A percentile compares a stretch with the other conserved stretches of the same genome.
Conservation (phyloP, 192 early-diverging fungal species). For the Mortierella hygrophila region DNA sequence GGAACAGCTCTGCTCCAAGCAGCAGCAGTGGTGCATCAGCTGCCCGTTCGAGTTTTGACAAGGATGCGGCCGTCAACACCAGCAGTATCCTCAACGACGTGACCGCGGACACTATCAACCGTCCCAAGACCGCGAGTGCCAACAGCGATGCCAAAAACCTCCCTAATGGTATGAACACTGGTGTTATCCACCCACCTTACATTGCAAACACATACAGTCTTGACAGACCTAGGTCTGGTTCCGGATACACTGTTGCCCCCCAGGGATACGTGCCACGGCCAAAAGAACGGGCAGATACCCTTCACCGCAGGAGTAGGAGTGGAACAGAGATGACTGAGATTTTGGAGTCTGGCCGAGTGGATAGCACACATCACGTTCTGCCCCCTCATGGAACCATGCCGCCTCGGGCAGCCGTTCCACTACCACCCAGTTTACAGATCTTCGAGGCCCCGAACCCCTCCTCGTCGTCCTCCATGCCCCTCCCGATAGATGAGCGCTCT, state of each 20-base stretch:
- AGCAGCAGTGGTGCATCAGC: neutral
- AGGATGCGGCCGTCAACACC: neutral
- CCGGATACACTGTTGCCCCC: neutral
- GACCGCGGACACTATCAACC: too few species aligned
- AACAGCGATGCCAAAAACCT: too few species aligned
- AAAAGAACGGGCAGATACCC: neutral
- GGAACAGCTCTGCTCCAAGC: neutral
- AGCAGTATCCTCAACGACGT: neutral
- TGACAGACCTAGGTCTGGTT: neutral
- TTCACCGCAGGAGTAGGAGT: neutral
- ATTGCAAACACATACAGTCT: neutral
- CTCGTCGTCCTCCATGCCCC: too few species aligned
- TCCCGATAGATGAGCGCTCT: neutral
- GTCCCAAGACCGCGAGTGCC: too few species aligned
- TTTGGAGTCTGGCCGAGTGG: neutral
- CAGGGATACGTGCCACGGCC: neutral
- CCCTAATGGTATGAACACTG: too few species aligned
- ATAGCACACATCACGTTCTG: neutral
- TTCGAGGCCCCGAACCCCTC: too few species aligned
- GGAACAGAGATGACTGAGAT: neutral
- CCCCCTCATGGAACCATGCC: neutral
- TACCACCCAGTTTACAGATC: neutral
- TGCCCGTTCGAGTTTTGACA: neutral
- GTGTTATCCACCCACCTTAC: neutral
- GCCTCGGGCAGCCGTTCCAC: neutral